phyloP scores from a whole-genome alignment of 2,329 filamentous ascomycete genomes.

The Lasiodiplodia citricola region DNA sequence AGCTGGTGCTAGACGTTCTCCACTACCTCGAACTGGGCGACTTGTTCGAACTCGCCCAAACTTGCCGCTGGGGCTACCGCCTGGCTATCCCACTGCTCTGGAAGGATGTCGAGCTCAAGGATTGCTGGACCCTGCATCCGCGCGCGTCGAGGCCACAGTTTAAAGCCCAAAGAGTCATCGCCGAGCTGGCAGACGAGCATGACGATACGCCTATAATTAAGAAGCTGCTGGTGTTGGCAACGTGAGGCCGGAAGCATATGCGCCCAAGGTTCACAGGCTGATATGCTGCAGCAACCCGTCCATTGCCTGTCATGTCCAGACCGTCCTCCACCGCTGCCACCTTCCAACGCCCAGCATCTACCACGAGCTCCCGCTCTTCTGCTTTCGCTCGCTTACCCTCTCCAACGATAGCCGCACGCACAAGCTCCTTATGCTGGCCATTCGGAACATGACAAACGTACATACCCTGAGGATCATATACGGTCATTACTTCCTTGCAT shows the following conservation, averaged over 20 bases:
- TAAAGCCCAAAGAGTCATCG: not conserved
- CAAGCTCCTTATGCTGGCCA: slow-evolving; percentile 45
- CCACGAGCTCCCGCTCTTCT: slow-evolving; percentile 46
- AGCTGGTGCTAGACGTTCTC: slow-evolving; percentile 49
- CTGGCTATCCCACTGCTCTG: slow-evolving; percentile 47
- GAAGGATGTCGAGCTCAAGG: slow-evolving; percentile 48
- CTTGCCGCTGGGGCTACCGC: slow-evolving; percentile 43
- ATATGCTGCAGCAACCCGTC: slow-evolving; percentile 41
- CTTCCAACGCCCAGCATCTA: slow-evolving; percentile 53
- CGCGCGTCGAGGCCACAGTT: slow-evolving; percentile 29
- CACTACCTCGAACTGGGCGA: slow-evolving; percentile 38
- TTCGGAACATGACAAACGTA: slow-evolving; percentile 48
- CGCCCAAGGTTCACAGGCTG: slow-evolving; percentile 16
- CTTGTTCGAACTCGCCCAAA: slow-evolving; percentile 41
- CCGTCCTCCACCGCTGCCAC: slow-evolving; percentile 53
- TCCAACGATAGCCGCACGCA: slow-evolving; percentile 48
- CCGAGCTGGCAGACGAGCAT: slow-evolving; percentile 37
- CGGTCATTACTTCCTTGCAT: slow-evolving; percentile 50
- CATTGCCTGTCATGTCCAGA: slow-evolving; percentile 50
- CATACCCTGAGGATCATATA: slow-evolving; percentile 52
- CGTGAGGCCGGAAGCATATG: slow-evolving; percentile 32
- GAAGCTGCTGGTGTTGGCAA: slow-evolving; percentile 50
- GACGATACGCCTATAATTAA: slow-evolving; percentile 51
- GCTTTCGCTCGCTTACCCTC: slow-evolving; percentile 47
- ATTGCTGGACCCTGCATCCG: slow-evolving; percentile 42